phyloP scores from a whole-genome alignment of 257 asterid genomes.

The Solanum lycopersicoides region DNA sequence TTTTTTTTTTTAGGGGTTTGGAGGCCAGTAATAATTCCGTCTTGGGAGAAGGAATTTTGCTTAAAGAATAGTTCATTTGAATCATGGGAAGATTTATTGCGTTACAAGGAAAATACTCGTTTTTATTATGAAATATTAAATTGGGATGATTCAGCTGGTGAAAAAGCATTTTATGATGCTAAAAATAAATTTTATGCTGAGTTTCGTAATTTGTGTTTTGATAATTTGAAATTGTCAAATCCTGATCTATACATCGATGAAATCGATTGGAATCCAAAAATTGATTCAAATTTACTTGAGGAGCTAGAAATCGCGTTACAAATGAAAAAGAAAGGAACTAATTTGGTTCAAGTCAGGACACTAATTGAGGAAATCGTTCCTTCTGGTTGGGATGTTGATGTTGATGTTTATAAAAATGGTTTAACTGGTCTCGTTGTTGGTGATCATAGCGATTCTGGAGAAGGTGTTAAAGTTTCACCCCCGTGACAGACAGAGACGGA shows the following conservation, averaged over 20 bases:
- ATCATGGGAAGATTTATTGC: slow-evolving; percentile 6
- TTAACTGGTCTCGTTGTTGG: neutral
- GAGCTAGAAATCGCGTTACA: neutral
- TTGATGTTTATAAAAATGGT: neutral
- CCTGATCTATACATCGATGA: slow-evolving; percentile 8
- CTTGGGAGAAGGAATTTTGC: slow-evolving; percentile 20
- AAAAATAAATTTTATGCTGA: neutral
- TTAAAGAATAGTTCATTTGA: neutral
- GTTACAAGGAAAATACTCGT: neutral
- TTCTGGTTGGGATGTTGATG: neutral
- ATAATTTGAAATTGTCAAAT: neutral
- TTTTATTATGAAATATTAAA: neutral
- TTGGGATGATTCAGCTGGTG: slow-evolving; percentile 11
- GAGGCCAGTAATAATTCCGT: slow-evolving; percentile 2
- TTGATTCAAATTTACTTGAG: neutral
- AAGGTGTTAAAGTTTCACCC: neutral
- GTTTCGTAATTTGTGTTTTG: neutral
- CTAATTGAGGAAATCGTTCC: slow-evolving; percentile 11
- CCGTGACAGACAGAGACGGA: neutral
- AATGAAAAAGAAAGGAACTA: neutral
- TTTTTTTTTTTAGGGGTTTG: slow-evolving; percentile 1
- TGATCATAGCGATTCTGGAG: neutral
- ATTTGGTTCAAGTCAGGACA: neutral
- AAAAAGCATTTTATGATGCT: slow-evolving; percentile 6
- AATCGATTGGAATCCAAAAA: neutral